phyloP scores from a whole-genome alignment of 2,329 filamentous ascomycete species.

The Xylariaceae sp. region DNA sequence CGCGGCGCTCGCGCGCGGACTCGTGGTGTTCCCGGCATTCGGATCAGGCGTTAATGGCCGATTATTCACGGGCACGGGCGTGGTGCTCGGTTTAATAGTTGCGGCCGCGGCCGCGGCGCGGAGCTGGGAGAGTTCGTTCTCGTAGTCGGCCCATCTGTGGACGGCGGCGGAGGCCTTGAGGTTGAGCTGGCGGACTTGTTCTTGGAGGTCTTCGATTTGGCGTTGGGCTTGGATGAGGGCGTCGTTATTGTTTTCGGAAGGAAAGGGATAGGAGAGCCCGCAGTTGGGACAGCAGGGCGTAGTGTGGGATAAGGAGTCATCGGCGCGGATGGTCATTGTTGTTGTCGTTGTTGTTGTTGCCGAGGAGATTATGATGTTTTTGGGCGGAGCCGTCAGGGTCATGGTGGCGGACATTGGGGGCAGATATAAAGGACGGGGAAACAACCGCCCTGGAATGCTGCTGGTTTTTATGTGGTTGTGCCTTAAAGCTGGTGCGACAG shows the following conservation, averaged over 20 bases:
- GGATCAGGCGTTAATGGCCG: conserved; percentile 19
- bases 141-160: conserved; percentile 69
- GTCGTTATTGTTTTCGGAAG: conserved; percentile 33
- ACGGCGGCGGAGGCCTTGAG: conserved; percentile 62
- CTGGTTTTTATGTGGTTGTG: neutral
- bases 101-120: conserved; percentile 36
- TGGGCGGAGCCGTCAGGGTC: conserved; percentile 27
- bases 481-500: neutral
- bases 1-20: conserved; percentile 18
- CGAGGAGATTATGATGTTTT: conserved; percentile 13
- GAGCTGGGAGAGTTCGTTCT: conserved; percentile 65
- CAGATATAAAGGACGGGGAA: neutral
- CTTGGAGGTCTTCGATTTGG: conserved; percentile 63
- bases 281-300: conserved; percentile 46
- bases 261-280: conserved; percentile 38
- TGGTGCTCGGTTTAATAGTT: neutral
- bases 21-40: conserved; percentile 15
- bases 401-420: conserved; percentile 22
- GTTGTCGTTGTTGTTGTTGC: conserved; percentile 22
- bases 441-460: neutral
- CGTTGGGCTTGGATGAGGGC: conserved; percentile 51
- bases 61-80: neutral
- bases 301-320: too few species aligned
- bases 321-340: neutral
- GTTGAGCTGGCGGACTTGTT: conserved; percentile 64